Base-by-base conservation (phyloP, 1,139 yeast species). In the Nadsonia commutata region DNA sequence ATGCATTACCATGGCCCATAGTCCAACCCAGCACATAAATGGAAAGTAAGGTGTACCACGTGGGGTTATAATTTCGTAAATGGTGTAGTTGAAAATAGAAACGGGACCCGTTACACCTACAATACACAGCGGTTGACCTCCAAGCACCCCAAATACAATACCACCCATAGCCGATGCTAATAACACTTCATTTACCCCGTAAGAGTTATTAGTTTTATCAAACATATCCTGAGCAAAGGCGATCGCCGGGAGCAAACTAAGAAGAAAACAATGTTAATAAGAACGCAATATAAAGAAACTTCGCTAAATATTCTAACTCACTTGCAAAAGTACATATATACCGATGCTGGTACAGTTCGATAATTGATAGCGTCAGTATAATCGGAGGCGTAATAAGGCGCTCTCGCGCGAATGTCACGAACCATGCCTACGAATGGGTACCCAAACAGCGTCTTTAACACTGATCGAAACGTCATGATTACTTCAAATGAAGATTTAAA, bases 221-320 rank as follows among this genome's bases (percentile, higher is more conserved):
- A 85, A 86, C 95, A 88, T 81, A 59, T 90, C 98, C 57, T 86
- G 96, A 1, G 97, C 94, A 68, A 90, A 90, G 0, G 97, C 95
- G 40, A 90, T 72, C 0, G 97, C 97, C 1, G 98, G 98, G 23
- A 90, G 66, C 39, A 90, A 43, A 46, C 45, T n/a, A n/a, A n/a
- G n/a, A n/a, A n/a, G n/a, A n/a, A n/a, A n/a, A n/a, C n/a, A n/a
- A 41, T 42, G 22, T 20, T 33, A 42, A 38, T 18, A 4, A 20
- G 40, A 38, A 6, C 18, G 37, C 7, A 16, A 8, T 16, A n/a
- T 31, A 17, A 38, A 7, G 6, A 5, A 19, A 7, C 5, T 3
- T 7, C 6, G 7, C 4, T 11, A 23, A 13, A 31, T 19, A 8
- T 9, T 7, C n/a, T 18, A 20, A 60, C 57, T 90, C n/a, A n/a